Conservation (phyloP, 2,329 filamentous ascomycete genomes). For the Xylariomycetidae sp. region DNA sequence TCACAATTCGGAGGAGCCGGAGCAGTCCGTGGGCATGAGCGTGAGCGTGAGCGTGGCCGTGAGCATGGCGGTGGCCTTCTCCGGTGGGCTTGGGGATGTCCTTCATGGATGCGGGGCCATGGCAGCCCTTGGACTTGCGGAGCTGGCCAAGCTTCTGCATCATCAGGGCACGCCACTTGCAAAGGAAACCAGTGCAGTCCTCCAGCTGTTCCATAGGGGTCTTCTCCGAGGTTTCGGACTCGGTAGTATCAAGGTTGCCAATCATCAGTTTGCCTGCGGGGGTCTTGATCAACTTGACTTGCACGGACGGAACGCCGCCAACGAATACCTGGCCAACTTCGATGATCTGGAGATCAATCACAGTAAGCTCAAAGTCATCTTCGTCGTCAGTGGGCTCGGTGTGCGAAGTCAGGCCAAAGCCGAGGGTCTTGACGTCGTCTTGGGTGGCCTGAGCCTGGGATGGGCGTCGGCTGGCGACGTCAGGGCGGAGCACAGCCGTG, state of each 20-base stretch:
- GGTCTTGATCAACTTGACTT: slow-evolving; percentile 57
- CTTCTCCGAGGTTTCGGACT: slow-evolving; percentile 17
- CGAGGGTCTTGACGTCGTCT: slow-evolving; percentile 30
- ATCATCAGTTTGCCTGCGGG: slow-evolving; percentile 50
- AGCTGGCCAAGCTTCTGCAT: slow-evolving; percentile 34
- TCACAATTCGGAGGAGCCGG: slow-evolving; percentile 47
- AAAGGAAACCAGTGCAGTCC: slow-evolving; percentile 38
- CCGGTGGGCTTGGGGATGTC: not conserved
- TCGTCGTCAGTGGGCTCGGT: slow-evolving; percentile 42
- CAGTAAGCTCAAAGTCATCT: slow-evolving; percentile 45
- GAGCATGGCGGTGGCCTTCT: slow-evolving; percentile 13
- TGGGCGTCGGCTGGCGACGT: slow-evolving; percentile 24
- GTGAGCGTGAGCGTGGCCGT: slow-evolving; percentile 13
- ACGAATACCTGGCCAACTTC: slow-evolving; percentile 53
- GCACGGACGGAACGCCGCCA: slow-evolving; percentile 47
- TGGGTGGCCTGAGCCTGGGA: slow-evolving; percentile 26
- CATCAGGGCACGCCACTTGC: slow-evolving; percentile 49
- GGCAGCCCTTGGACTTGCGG: slow-evolving; percentile 28
- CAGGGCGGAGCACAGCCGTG: slow-evolving; percentile 38
- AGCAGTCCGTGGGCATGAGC: slow-evolving; percentile 31
- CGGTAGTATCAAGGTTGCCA: slow-evolving; percentile 36
- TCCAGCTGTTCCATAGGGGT: slow-evolving; percentile 24
- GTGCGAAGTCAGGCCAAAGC: slow-evolving; percentile 41
- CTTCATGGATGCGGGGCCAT: not conserved
- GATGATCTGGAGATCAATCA: slow-evolving; percentile 52